Evolutionary conservation across 2,329 filamentous ascomycete species (phyloP).

Genomic region (Talaromyces sp.): DNA sequence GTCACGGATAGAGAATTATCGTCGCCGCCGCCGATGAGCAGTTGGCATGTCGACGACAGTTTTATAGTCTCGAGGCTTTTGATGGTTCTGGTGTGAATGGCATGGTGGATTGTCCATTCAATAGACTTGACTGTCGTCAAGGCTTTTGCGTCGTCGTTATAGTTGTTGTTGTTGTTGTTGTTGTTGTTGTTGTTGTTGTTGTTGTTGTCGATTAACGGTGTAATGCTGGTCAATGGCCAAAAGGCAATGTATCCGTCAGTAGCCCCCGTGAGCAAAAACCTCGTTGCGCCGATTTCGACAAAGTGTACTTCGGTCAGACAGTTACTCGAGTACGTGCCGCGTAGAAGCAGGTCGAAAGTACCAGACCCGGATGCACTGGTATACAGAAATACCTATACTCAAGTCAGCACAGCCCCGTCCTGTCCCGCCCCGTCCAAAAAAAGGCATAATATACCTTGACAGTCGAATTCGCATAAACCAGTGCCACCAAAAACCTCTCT

Average conservation of each 20-base stretch:
- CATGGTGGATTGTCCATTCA: slow-evolving; percentile 33
- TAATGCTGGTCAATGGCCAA: slow-evolving; percentile 44
- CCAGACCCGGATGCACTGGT: slow-evolving; percentile 16
- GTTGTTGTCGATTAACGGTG: slow-evolving; percentile 12
- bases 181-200: slow-evolving; percentile 13
- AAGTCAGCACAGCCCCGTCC: slow-evolving; percentile 17
- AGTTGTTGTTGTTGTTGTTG: slow-evolving; percentile 11
- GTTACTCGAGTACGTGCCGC: slow-evolving; percentile 61
- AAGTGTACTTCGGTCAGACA: slow-evolving; percentile 65
- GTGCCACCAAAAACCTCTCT: slow-evolving; percentile 54
- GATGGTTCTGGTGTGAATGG: slow-evolving; percentile 74
- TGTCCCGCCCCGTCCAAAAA: no score
- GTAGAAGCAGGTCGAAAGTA: slow-evolving; percentile 42
- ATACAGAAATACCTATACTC: slow-evolving; percentile 42
- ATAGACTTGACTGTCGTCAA: slow-evolving; percentile 1
- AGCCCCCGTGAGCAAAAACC: slow-evolving; percentile 55
- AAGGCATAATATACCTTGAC: slow-evolving; percentile 49
- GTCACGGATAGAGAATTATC: slow-evolving; percentile 72
- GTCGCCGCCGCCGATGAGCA: slow-evolving; percentile 75
- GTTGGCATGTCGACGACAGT: slow-evolving; percentile 27
- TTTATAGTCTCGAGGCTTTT: slow-evolving; percentile 48
- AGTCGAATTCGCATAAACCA: slow-evolving; percentile 80
- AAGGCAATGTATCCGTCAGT: slow-evolving; percentile 74
- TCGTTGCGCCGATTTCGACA: slow-evolving; percentile 39
- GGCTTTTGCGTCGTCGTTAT: no score